Base-by-base conservation (phyloP, 805 yeast species). In the Candida sakaeoensis region DNA sequence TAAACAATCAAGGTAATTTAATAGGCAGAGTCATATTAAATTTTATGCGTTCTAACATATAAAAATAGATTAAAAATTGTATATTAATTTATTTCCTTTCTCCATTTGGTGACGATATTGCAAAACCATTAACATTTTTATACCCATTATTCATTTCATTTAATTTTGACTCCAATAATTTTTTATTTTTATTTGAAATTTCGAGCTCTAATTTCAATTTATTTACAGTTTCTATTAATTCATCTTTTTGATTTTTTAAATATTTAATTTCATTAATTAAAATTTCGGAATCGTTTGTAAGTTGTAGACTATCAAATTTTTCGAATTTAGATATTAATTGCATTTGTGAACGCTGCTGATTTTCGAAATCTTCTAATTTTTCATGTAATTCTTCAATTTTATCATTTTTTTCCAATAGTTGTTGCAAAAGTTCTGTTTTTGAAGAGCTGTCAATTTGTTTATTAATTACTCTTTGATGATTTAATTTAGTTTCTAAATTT, bases 401-500 rank as follows among this genome's bases (percentile, higher is more conserved):
- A 38, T 79, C 80, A 23, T 74, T 75, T 46, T 76, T 72, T 24
- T 65, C 59, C 14, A 70, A 56, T 22, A 80, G 50, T 42, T 71
- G 72, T 28, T 70, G 57, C 50, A 68, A 71, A 42, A 82, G 50
- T 37, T 72, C 75, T 4, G 79, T 70, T 44, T 79, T 76, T 4
- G 30, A 17, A 16, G 4, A 8, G 16, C 25, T 30, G 42, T 78
- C 79, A 49, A 76, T 75, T 25, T 75, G 71, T 44, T 82, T 54
- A 38, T 80, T 79, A 41, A 78, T 72, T 47, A 76, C 65, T 45
- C 91, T 67, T 54, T 85, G 91, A 22, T 76, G 78, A 40, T 75
- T 77, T 42, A 85, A 55, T 44, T 75, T 73, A 33, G 74, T 75
- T 29, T 81, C 74, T 41, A 85, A 53, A 16, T 73, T 73, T 1